Evolutionary conservation across 2,329 filamentous ascomycete species (phyloP), one percentile per base, ranked within the genome.

Genomic region (Atkinsonella texensis): DNA sequence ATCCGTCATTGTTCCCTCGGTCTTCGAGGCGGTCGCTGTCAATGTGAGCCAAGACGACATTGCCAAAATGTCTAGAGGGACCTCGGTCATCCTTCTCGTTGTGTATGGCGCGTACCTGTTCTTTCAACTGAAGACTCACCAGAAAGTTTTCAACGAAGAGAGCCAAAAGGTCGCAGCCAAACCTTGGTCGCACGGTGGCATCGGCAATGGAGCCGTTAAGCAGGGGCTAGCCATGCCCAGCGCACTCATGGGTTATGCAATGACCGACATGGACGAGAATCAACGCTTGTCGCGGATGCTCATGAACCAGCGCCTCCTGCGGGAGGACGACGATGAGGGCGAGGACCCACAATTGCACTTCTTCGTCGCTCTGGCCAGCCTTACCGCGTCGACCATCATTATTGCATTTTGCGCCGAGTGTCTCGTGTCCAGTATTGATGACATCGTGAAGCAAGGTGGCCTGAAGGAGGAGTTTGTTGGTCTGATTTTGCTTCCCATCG

Each of bases 121-220:
- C 67, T 96, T 96, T 74, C 91, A 96, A 68, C 81, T 97, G 53
- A 87, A 89, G 65, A 90, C 90, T 0, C 90, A 96, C 66, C 75
- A 77, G 23, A 73, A 73, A 9, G 83, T 95, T 64, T 96, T 95
- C 74, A 88, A 85, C 64, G 81, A 81, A 49, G 81, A 87, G 35
- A 87, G 84, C 57, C 76, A 87, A 59, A 95, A 95, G 67, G 84
- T 86, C 0, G 79, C 83, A 2, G 87, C 69, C 40, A 74, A 69
- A 60, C 76, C 75, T 2, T 74, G 65, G 65, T 68, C 55, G 52
- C 61, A 53, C 38, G 67, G 52, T 52, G 63, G 48, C 40, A 60
- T 65, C 51, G 53, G 58, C 4, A 32, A 57, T 10, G 62, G 64
- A 15, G 68, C 68, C 10, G 58, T 74, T 6, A 66, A 62, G 39